Conservation (phyloP, 2,329 filamentous ascomycete species). For the Colletotrichum magnum region DNA sequence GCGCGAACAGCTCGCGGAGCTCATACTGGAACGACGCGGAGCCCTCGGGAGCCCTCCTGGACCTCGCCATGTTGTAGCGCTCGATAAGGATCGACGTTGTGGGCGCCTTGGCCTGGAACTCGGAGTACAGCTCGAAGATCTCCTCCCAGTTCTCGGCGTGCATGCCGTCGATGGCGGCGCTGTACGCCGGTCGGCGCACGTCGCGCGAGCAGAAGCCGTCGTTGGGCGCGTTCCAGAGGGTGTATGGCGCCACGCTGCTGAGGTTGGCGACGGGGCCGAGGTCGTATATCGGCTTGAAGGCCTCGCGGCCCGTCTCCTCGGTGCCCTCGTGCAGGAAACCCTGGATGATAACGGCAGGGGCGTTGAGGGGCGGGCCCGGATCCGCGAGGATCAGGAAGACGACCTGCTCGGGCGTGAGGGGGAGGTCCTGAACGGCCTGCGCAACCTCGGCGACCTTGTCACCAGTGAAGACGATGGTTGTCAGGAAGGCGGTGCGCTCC, state of each 20-base stretch:
- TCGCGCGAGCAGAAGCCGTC: slow-evolving; percentile 51
- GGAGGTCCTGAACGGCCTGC: neutral
- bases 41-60: slow-evolving; percentile 36
- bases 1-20: slow-evolving; percentile 45
- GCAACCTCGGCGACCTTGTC: neutral
- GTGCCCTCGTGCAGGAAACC: slow-evolving; percentile 49
- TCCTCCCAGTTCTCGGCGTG: slow-evolving; percentile 51
- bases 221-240: neutral
- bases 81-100: slow-evolving; percentile 51
- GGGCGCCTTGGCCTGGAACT: slow-evolving; percentile 49
- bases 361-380: neutral
- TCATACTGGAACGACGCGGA: neutral
- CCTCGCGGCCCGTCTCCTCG: slow-evolving; percentile 46
- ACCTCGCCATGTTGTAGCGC: slow-evolving; percentile 51
- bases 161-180: slow-evolving; percentile 50
- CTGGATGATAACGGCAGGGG: slow-evolving; percentile 45
- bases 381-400: neutral
- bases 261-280: slow-evolving; percentile 46
- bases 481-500: neutral
- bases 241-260: neutral
- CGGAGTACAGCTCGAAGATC: slow-evolving; percentile 53
- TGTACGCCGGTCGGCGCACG: slow-evolving; percentile 55
- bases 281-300: slow-evolving; percentile 51
- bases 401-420: neutral
- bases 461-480: neutral